Conservation (phyloP, 768 basidiomycete genomes). For the Tulasnella sp. region DNA sequence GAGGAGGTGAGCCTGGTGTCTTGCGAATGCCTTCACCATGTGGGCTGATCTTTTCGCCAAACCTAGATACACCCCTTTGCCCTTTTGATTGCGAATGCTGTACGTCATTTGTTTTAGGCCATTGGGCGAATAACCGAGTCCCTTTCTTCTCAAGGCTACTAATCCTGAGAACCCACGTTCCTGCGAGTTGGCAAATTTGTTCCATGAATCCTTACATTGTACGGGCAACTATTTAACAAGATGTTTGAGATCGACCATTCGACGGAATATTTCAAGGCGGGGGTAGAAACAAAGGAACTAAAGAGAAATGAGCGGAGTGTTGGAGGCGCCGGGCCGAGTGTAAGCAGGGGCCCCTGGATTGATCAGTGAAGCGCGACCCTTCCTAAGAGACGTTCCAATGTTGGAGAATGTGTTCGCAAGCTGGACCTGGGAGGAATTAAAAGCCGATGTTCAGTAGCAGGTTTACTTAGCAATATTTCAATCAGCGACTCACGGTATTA, state of each 20-base stretch:
- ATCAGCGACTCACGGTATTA: slow-evolving; percentile 23
- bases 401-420: slow-evolving; percentile 49
- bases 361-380: not conserved
- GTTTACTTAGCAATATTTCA: no score
- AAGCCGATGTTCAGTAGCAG: not conserved
- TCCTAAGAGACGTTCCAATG: slow-evolving; percentile 1
- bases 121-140: not conserved
- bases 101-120: slow-evolving; percentile 34
- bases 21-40: slow-evolving; percentile 24
- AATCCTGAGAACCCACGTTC: no score
- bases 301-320: not conserved
- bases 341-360: not conserved
- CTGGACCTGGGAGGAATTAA: slow-evolving; percentile 35
- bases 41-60: slow-evolving; percentile 4
- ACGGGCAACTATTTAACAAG: no score
- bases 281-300: not conserved
- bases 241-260: no score
- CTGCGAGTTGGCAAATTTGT: no score
- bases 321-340: not conserved
- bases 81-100: slow-evolving; percentile 89
- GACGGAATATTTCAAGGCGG: no score
- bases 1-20: slow-evolving; percentile 48
- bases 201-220: no score
- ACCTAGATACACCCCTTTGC: slow-evolving; percentile 69
- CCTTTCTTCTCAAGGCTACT: not conserved